These are phyloP conservation scores for Corynespora cassiicola DNA, from an alignment of 2,329 filamentous ascomycete species.

Conservation along the genomic window DNA sequence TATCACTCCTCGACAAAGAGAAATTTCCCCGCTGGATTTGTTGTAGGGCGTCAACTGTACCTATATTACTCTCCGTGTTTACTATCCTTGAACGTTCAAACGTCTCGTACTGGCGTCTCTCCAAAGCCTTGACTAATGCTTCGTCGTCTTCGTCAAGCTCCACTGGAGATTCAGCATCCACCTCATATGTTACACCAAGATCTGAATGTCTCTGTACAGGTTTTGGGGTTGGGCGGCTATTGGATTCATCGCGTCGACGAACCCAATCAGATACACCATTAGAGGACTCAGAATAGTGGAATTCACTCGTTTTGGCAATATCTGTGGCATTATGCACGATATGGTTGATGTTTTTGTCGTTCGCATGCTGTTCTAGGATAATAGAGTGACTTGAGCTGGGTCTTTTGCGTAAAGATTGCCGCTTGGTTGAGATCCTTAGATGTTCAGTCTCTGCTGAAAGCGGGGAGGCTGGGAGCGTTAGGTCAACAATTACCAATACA, in stretches of 20 bases:
- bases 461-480: background rate
- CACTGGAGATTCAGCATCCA: background rate
- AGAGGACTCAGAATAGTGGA: conserved; percentile 3
- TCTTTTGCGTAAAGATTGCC: conserved; percentile 8
- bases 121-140: conserved; percentile 1
- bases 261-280: conserved; percentile 9
- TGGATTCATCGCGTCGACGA: conserved; percentile 5
- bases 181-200: too few species aligned
- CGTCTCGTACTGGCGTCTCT: background rate
- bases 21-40: too few species aligned
- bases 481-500: background rate
- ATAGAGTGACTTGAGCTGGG: background rate
- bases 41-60: too few species aligned
- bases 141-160: conserved; percentile 1
- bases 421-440: background rate
- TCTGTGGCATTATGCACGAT: too few species aligned
- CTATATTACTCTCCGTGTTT: too few species aligned
- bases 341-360: background rate
- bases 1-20: too few species aligned
- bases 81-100: too few species aligned
- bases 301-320: too few species aligned
- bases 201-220: conserved; percentile 1
- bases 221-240: conserved; percentile 6
- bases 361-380: background rate
- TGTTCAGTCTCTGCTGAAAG: conserved; percentile 1